Evolutionary conservation across 1,284 basidiomycete genomes (phyloP), one percentile per base, ranked within the genome.

Genomic region (Athelia psychrophila): DNA sequence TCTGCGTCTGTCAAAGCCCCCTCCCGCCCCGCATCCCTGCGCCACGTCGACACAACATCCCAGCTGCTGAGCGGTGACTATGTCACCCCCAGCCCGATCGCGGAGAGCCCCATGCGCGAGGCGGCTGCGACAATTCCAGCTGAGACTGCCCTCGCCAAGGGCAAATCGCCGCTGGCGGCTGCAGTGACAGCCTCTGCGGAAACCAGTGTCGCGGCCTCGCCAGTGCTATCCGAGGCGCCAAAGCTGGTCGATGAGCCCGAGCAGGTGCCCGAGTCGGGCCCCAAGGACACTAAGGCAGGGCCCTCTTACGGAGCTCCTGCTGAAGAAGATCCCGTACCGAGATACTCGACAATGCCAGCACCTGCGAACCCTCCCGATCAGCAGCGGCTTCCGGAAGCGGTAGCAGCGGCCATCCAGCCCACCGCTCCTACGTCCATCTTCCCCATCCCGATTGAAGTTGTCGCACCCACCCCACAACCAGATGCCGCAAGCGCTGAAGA

Each of bases 21-120:
- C 9, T 23, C 19, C 8, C 6, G 24, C 10, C 38, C 38, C n/a
- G 10, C n/a, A 12, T 69, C 65, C 23, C 55, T 70, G 22, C 58
- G 55, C 44, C 63, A 55, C 54, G 57, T 71, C 5, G 57, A 70
- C 32, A 64, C 64, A 10, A 64, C 64, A 12, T 46, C 56, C 46
- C 52, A 56, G 8, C 47, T 51, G 3, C 44, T 54, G 2, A 48
- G 51, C 53, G 22, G 46, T 45, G 19, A 51, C 57, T 50, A 56
- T 19, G 42, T 50, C 42, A 63, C 56, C 20, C 72, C 75, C 10
- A 81, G 76, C 51, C 80, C 82, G 6, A 82, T 83, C 52, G 70
- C 75, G 1, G 80, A 83, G 58, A 82, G 80, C 1, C 81, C 82
- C 24, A 71, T 69, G 10, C 71, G 77, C 18, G 79, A 80, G 58